Evolutionary conservation across 441 rosid species (phyloP).

Genomic region (Corymbia citriodora): DNA sequence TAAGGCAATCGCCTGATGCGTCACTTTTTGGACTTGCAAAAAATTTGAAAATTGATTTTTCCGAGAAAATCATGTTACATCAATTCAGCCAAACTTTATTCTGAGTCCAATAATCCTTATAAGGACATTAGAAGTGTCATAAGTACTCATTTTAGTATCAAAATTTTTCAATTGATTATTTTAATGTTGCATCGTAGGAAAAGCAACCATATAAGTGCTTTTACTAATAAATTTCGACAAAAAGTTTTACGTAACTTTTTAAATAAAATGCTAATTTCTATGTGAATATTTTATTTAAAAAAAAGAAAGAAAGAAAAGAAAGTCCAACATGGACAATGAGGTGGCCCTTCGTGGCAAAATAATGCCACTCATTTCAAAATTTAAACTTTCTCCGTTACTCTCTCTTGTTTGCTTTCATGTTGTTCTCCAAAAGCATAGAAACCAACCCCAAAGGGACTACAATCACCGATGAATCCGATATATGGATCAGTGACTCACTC

Average conservation of each 20-base stretch:
- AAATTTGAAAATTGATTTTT: no score
- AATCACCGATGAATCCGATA: background rate
- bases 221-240: no score
- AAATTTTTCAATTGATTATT: no score
- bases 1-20: background rate
- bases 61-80: background rate
- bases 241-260: no score
- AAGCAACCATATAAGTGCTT: no score
- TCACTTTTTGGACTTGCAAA: background rate
- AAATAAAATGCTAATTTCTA: no score
- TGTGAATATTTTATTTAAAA: no score
- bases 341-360: background rate
- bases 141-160: no score
- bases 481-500: background rate
- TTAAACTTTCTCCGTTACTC: background rate
- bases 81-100: background rate
- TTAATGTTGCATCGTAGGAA: no score
- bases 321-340: rapidly evolving
- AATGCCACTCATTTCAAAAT: background rate
- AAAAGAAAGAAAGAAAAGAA: no score
- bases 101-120: background rate
- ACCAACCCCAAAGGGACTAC: background rate
- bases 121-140: no score
- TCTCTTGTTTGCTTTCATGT: rapidly evolving
- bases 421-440: background rate